phyloP scores from a whole-genome alignment of 2,329 filamentous ascomycete genomes.

The Fusarium praegraminearum region DNA sequence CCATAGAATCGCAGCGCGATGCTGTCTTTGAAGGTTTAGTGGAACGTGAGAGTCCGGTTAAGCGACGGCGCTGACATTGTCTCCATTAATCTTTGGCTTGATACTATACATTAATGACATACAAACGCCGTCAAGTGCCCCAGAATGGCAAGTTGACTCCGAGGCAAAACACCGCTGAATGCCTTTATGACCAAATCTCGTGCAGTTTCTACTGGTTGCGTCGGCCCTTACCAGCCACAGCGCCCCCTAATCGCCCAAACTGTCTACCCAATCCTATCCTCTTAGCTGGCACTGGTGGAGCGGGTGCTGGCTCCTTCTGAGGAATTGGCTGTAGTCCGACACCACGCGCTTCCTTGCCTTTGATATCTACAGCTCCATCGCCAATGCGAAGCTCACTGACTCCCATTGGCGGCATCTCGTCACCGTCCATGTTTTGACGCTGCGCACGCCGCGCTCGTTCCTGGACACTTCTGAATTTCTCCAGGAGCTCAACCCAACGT shows the following conservation, averaged over 20 bases:
- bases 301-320: conserved; percentile 62
- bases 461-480: conserved; percentile 93
- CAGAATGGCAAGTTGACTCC: conserved; percentile 8
- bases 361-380: conserved; percentile 57
- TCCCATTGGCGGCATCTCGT: conserved; percentile 61
- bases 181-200: conserved; percentile 17
- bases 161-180: conserved; percentile 21
- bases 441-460: conserved; percentile 83
- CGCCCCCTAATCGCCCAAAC: conserved; percentile 77
- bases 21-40: conserved; percentile 80
- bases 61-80: conserved; percentile 50
- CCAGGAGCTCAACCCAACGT: conserved; percentile 90
- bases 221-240: conserved; percentile 73
- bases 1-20: conserved; percentile 74
- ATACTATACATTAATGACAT: conserved; percentile 40
- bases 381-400: conserved; percentile 57
- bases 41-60: conserved; percentile 68
- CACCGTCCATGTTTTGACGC: conserved; percentile 65
- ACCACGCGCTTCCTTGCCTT: conserved; percentile 57
- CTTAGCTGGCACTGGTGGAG: conserved; percentile 64
- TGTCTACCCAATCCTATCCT: conserved; percentile 74
- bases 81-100: conserved; percentile 20
- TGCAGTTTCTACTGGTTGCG: conserved; percentile 53
- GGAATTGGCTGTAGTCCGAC: conserved; percentile 56
- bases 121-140: conserved; percentile 10